Base-by-base conservation (phyloP, 257 asterid genomes). In the Solanum peruvianum region DNA sequence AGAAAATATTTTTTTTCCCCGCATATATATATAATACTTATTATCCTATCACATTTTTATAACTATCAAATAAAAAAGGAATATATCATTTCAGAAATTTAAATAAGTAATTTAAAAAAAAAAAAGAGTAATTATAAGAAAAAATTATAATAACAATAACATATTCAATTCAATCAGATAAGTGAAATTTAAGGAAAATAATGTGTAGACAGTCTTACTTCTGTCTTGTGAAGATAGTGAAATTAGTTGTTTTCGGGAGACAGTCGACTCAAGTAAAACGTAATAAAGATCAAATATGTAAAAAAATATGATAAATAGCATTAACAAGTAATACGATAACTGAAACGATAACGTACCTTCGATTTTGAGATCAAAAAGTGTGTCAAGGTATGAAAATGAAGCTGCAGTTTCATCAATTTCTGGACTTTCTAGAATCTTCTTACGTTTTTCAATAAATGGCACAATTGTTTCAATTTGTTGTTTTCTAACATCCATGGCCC, bases 321-420 rank as follows among this genome's bases (percentile, higher is more conserved):
- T 29, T 14, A 29, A 71, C 9, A 71, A 71, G 33, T 71, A 71
- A 71, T 33, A 71, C 0, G 45, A 71, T 71, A 33, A 71, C 12
- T 16, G 11, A 37, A 73, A 2, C n/a, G 64, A 6, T 21, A 10
- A 11, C 18, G 9, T 31, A 81, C 85, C 98, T n/a, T 96, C 98
- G 11, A 94, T 87, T 76, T 92, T 89, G 49, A 96, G 92, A 47
- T 94, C 96, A 83, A 96, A 94, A 4, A 96, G 94, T 1, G 98
- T 95, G 86, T 96, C 99, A 2, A 96, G 90, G 80, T 96, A 95
- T 0, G 99, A 92, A 45, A 95, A 95, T 0, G 98, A 85, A 11
- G 98, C 95, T 3, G 98, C 97, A 7, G 93, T 83, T 44, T 70
- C 31, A 23, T 93, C 96, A 7, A 92, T 87, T 7, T 91, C 95